Base-by-base conservation (phyloP, 2,329 filamentous ascomycete genomes). In the Cyclaneusma minus region DNA sequence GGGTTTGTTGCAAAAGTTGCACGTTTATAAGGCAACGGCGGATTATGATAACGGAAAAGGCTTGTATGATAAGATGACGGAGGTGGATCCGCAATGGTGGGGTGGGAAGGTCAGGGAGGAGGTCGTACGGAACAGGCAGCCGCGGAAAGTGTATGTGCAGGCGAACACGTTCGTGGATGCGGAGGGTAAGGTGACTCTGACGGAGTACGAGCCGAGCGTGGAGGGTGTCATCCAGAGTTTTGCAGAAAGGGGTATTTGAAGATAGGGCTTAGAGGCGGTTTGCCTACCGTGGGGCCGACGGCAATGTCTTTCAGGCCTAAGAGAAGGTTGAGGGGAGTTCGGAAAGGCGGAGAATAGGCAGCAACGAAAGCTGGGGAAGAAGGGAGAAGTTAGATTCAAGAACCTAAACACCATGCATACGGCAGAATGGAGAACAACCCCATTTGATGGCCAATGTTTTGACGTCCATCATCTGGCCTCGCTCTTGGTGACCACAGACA, bases 81-180 rank as follows among this genome's bases (percentile, higher is more conserved):
- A 65, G 13, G 85, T 94, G 13, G 79, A 79, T 31, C 55, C 71
- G 27, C 75, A 81, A 20, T 94, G 81, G 58, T 94, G 82, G 68
- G 83, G 77, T 29, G 71, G 68, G 36, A 77, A 76, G 54, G 69
- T 94, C 14, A 65, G 87, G 30, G 69, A 78, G 24, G 66, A 80
- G 33, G 79, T 87, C 13, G 52, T 87, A 21, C 60, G 64, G 41
- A 79, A 81, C 52, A 82, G 82, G 56, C 77, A 80, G 52, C 79
- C 80, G n/a, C 60, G 79, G 32, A 85, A 85, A 60, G 76, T 94
- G 22, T 94, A 92, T 56, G 83, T 94, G 28, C 85, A 94, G 58
- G 83, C 82, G 32, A 95, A 92, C 51, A 94, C 87, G 1, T 64
- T 74, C 30, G 46, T 89, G 21, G 69, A 77, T 34, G 64, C 69